Evolutionary conservation across 371 early-diverging fungal genomes (phyloP), one percentile per base, ranked within the genome.

Genomic region (Syncephalis fuscata): DNA sequence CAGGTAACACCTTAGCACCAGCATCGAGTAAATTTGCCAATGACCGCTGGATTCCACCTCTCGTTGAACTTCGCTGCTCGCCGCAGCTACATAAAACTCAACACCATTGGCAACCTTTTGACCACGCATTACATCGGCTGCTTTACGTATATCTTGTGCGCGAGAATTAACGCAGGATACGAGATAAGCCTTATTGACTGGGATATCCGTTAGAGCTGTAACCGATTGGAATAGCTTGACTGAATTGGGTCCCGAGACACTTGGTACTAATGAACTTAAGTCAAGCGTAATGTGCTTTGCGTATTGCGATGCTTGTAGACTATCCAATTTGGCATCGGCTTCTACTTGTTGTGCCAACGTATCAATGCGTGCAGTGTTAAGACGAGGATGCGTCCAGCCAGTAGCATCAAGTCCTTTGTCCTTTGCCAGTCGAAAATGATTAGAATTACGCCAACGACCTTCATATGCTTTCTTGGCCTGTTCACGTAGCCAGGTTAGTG

Each of bases 61-160:
- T 26, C 73, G 68, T 64, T 90, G 88, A 0, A 93, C 92, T 60
- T 87, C 82, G 44, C 76, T 80, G 45, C 81, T 80, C 17, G 96
- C 96, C 4, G 96, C 91, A 14, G 93, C 92, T 9, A 95, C 74
- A 56, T 95, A 95, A 56, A 91, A 88, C 50, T 92, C 80, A n/a
- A 93, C 92, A n/a, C 80, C 82, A 23, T 68, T 70, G 10, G 78
- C 78, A 46, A 89, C 72, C 61, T 77, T 80, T 44, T 73, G 65
- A 9, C 78, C 82, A 19, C 70, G 73, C 7, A 91, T 63, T 1
- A 91, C 82, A 9, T 68, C 62, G n/a, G 93, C 93, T 5, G 96
- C 96, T 46, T 82, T 82, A 16, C 73, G 71, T 19, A 95, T 60
- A 63, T 95, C 96, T 40, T 74, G 65, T 3, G 74, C 79, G 38